phyloP scores from a whole-genome alignment of 768 basidiomycete genomes.

The Mycena leptocephala region DNA sequence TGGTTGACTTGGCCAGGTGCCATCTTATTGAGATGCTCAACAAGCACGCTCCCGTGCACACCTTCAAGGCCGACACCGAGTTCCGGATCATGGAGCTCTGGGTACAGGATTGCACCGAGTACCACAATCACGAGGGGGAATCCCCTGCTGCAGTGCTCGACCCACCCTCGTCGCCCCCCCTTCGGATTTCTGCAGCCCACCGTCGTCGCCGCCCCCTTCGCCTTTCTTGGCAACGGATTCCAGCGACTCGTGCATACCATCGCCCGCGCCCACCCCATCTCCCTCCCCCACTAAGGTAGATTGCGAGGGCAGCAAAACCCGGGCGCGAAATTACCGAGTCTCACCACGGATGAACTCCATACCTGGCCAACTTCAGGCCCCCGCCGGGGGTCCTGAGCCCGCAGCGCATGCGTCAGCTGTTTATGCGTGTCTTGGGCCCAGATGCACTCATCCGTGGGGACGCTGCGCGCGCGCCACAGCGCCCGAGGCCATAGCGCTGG shows the following conservation, averaged over 20 bases:
- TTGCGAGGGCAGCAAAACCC: too few relatives aligned
- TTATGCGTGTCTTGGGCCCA: background rate
- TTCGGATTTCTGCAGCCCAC: background rate
- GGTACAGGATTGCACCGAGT: background rate
- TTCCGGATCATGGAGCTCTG: background rate
- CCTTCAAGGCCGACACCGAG: background rate
- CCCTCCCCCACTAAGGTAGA: background rate
- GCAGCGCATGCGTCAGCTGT: background rate
- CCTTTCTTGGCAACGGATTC: background rate
- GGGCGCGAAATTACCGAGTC: too few relatives aligned
- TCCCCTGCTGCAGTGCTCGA: background rate
- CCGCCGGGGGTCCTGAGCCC: background rate
- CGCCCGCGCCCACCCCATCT: background rate
- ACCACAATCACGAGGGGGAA: background rate
- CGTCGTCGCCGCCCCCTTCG: background rate
- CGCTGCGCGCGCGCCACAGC: background rate
- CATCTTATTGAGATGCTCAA: too few relatives aligned
- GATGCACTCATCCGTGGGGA: background rate
- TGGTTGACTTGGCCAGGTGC: too few relatives aligned
- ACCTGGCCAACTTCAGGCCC: background rate
- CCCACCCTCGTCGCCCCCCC: background rate
- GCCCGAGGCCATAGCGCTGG: too few relatives aligned
- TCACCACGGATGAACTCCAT: background rate
- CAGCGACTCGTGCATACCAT: too few relatives aligned
- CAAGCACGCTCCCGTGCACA: background rate